A percentile compares a stretch with the other conserved stretches of the same genome.
phyloP scores from a whole-genome alignment of 2,329 filamentous ascomycete genomes.

The Aspergillus sp. region DNA sequence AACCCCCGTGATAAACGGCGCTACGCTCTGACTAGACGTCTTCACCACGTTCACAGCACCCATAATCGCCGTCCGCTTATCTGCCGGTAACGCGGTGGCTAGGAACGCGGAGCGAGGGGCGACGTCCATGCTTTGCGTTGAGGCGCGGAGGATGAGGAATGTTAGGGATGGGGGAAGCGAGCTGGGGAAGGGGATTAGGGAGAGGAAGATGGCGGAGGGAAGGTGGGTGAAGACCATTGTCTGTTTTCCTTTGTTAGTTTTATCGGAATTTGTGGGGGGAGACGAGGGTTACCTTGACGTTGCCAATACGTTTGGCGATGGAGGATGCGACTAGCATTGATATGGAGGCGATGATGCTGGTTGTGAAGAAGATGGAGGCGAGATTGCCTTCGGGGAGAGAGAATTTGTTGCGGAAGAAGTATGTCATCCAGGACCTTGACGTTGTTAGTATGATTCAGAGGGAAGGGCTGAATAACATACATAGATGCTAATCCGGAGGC shows the following conservation, averaged over 20 bases:
- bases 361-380: constrained; percentile 48
- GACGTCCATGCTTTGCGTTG: constrained; percentile 62
- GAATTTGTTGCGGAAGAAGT: constrained; percentile 53
- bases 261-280: constrained; percentile 8
- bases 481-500: constrained; percentile 63
- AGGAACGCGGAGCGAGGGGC: constrained; percentile 65
- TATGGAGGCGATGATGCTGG: constrained; percentile 36
- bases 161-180: constrained; percentile 49
- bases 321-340: constrained; percentile 50
- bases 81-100: constrained; percentile 55
- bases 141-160: constrained; percentile 57
- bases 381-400: constrained; percentile 46
- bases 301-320: constrained; percentile 57
- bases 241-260: constrained; percentile 26
- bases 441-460: constrained; percentile 16
- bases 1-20: constrained; percentile 58
- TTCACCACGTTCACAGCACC: constrained; percentile 64
- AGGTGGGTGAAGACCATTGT: constrained; percentile 73
- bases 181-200: constrained; percentile 54
- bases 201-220: constrained; percentile 59
- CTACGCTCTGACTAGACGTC: constrained; percentile 56
- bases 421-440: constrained; percentile 45
- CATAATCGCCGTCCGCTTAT: constrained; percentile 65
- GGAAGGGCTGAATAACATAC: constrained; percentile 38
- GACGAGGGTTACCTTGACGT: constrained; percentile 34